These are phyloP conservation scores for Nematodospora anomalae DNA, from an alignment of 1,139 yeast genomes.

Conservation along the genomic window DNA sequence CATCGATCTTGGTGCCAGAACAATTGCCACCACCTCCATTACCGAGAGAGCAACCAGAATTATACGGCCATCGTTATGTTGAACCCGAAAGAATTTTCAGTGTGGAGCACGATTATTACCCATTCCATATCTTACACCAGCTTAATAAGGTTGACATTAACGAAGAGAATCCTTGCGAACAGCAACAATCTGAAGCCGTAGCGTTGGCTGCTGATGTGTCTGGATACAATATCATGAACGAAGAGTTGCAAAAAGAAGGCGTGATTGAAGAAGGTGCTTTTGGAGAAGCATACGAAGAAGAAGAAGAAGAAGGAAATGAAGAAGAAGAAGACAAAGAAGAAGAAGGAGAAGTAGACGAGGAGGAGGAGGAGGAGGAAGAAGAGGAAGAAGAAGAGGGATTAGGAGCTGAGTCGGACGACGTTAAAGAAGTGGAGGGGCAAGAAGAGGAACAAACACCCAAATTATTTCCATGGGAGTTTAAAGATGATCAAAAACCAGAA, in stretches of 20 bases:
- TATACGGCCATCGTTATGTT: conserved; percentile 16
- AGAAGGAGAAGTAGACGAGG: conserved; percentile 10
- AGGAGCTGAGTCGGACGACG: background rate
- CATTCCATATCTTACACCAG: conserved; percentile 25
- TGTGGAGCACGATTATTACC: conserved; percentile 27
- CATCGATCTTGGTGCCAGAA: too few relatives aligned
- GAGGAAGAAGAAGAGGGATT: conserved; percentile 9
- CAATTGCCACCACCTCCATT: conserved; percentile 5
- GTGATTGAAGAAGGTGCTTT: conserved; percentile 15
- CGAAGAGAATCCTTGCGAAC: conserved; percentile 3
- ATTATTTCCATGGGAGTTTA: conserved; percentile 43
- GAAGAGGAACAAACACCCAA: conserved; percentile 17
- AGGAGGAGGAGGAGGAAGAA: conserved; percentile 11
- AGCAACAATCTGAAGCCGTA: conserved; percentile 4
- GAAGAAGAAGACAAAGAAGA: conserved; percentile 9
- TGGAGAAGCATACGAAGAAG: conserved; percentile 17
- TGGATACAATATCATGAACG: conserved; percentile 14
- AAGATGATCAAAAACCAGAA: conserved; percentile 22
- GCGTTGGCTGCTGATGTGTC: conserved; percentile 8
- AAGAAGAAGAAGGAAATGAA: conserved; percentile 13
- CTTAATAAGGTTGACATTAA: conserved; percentile 13
- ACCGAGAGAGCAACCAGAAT: conserved; percentile 10
- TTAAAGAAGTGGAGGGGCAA: conserved; percentile 7
- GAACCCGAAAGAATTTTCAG: conserved; percentile 37
- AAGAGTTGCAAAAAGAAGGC: conserved; percentile 16